These are phyloP conservation scores for Extremus antarcticus DNA, from an alignment of 495 filamentous ascomycete genomes.

Conservation along the genomic window DNA sequence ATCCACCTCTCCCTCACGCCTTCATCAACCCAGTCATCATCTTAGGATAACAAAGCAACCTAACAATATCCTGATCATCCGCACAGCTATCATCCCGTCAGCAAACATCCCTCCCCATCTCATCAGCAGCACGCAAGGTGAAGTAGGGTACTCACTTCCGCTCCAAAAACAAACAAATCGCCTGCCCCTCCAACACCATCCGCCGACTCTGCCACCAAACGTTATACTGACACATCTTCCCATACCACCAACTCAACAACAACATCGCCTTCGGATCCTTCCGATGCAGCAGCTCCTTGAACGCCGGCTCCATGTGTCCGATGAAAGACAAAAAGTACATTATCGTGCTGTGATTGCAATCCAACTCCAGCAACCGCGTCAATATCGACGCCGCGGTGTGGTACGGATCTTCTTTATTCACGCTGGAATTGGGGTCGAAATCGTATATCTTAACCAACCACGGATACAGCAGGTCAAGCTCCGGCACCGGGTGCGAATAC, in stretches of 20 bases:
- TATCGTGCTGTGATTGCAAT: conserved; percentile 24
- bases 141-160: background rate
- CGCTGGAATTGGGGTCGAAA: conserved; percentile 9
- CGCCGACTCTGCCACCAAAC: conserved; percentile 34
- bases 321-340: conserved; percentile 31
- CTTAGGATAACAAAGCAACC: conserved; percentile 14
- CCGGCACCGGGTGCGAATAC: conserved; percentile 1
- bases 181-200: conserved; percentile 30
- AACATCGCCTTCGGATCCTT: conserved; percentile 34
- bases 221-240: conserved; percentile 26
- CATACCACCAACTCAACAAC: conserved; percentile 35
- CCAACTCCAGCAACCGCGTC: conserved; percentile 20
- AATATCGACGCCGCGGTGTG: conserved; percentile 21
- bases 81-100: too few relatives aligned
- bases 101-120: background rate
- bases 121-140: too few relatives aligned
- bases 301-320: conserved; percentile 25
- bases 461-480: conserved; percentile 4
- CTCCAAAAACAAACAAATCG: conserved; percentile 23
- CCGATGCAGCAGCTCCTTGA: conserved; percentile 25
- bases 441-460: conserved; percentile 15
- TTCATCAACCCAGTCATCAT: conserved; percentile 5
- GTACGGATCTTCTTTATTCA: conserved; percentile 18
- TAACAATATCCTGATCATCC: conserved; percentile 2
- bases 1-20: background rate